These are phyloP conservation scores for Phytophthora sp. DNA, from an alignment of 352 stramenopile genomes.

Conservation along the genomic window DNA sequence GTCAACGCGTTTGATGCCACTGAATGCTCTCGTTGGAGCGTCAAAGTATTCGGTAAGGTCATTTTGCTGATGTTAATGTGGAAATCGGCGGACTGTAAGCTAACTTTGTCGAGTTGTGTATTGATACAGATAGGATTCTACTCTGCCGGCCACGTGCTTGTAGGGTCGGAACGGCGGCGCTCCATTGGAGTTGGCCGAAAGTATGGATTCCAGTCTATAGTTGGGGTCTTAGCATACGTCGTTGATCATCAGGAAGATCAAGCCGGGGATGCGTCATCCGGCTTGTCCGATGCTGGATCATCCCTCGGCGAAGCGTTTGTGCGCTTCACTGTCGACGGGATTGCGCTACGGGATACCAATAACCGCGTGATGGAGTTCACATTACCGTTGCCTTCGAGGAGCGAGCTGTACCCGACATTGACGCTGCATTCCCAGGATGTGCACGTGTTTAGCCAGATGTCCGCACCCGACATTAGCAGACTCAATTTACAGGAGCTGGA, in stretches of 20 bases:
- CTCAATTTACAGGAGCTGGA: constrained; percentile 64
- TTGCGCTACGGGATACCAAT: constrained; percentile 59
- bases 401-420: constrained; percentile 84
- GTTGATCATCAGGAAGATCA: constrained; percentile 42
- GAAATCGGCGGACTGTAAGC: background rate
- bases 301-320: constrained; percentile 50
- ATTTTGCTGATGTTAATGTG: background rate
- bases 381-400: constrained; percentile 59
- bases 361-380: constrained; percentile 65
- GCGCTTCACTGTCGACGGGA: constrained; percentile 78
- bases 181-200: constrained; percentile 63
- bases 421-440: constrained; percentile 85
- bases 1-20: constrained; percentile 72
- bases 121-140: constrained; percentile 78
- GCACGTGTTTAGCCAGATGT: constrained; percentile 82
- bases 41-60: constrained; percentile 77
- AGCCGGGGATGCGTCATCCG: constrained; percentile 7
- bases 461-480: constrained; percentile 63
- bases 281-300: constrained; percentile 18
- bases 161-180: constrained; percentile 59
- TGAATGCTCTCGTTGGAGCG: constrained; percentile 83
- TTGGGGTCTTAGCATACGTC: constrained; percentile 77
- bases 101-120: constrained; percentile 11
- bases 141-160: constrained; percentile 78
- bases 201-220: constrained; percentile 69